A percentile compares a stretch with the other conserved stretches of the same genome.
phyloP scores from a whole-genome alignment of 225 moss, liverwort and hornwort species.

The Asterella californica region DNA sequence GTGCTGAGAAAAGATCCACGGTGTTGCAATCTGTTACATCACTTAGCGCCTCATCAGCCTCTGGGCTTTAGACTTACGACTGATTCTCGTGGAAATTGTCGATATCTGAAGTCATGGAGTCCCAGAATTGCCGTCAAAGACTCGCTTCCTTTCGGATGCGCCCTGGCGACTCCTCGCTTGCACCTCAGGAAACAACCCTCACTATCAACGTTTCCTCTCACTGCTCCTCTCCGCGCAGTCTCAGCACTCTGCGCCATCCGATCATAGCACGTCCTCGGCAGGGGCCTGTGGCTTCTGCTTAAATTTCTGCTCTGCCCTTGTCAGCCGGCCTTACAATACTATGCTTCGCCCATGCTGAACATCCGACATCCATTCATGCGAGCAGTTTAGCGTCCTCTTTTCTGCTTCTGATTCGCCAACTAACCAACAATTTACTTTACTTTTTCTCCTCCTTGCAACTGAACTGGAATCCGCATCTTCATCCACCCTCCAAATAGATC shows the following conservation, averaged over 20 bases:
- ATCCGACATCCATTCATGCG: neutral
- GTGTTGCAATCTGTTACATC: neutral
- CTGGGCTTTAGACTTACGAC: neutral
- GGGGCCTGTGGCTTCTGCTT: neutral
- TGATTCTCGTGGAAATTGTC: neutral
- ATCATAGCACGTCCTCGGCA: neutral
- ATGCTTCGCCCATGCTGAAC: neutral
- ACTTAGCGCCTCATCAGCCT: neutral
- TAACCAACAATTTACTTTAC: too few species aligned
- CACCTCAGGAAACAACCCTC: neutral
- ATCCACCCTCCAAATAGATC: too few species aligned
- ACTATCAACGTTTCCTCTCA: neutral
- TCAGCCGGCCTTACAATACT: neutral
- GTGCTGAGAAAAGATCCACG: neutral
- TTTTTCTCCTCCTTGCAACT: too few species aligned
- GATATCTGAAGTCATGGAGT: neutral
- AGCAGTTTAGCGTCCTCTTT: neutral
- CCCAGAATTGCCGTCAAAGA: neutral
- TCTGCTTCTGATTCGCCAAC: too few species aligned
- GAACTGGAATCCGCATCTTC: too few species aligned
- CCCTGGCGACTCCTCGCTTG: neutral
- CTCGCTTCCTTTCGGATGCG: neutral
- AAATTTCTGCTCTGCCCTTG: neutral
- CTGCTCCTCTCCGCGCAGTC: neutral
- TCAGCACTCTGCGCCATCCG: neutral